Percentiles rank a stretch among this genome's conserved stretches.
phyloP scores from a whole-genome alignment of 2,329 filamentous ascomycete species.

The Cladophialophora yegresii region DNA sequence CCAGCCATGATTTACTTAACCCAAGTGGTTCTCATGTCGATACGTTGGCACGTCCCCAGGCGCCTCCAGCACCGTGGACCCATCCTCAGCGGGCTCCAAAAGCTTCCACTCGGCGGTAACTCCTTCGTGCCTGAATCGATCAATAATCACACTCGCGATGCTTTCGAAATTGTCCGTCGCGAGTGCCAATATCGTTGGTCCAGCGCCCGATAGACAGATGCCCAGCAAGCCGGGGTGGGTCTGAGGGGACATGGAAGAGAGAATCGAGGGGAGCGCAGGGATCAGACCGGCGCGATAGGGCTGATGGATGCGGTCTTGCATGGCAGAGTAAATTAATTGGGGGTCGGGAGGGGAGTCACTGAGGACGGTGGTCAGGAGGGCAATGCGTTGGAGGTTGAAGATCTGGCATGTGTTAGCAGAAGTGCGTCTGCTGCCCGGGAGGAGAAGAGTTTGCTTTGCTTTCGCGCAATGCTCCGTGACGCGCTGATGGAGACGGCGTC shows the following conservation, averaged over 20 bases:
- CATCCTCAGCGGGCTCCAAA: conserved; percentile 78
- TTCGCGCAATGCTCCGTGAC: background rate
- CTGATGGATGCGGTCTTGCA: conserved; percentile 99
- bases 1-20: background rate
- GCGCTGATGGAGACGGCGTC: background rate
- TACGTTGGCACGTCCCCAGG: conserved; percentile 24
- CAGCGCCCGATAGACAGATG: conserved; percentile 91
- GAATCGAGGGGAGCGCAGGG: conserved; percentile 85
- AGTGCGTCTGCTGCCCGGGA: background rate
- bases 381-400: conserved; percentile 94
- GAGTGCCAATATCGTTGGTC: conserved; percentile 89
- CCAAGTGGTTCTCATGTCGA: conserved; percentile 5
- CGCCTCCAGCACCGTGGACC: conserved; percentile 43
- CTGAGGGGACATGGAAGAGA: conserved; percentile 84
- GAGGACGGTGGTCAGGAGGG: conserved; percentile 83
- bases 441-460: background rate
- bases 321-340: conserved; percentile 91
- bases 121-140: conserved; percentile 61
- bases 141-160: conserved; percentile 78
- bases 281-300: conserved; percentile 91
- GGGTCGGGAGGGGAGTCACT: conserved; percentile 88
- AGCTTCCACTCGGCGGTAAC: conserved; percentile 85
- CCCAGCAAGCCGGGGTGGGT: conserved; percentile 86
- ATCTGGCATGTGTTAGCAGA: conserved; percentile 40
- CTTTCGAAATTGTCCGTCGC: conserved; percentile 86